Conservation (phyloP, 805 yeast species). For the Yamadazyma sp. region DNA sequence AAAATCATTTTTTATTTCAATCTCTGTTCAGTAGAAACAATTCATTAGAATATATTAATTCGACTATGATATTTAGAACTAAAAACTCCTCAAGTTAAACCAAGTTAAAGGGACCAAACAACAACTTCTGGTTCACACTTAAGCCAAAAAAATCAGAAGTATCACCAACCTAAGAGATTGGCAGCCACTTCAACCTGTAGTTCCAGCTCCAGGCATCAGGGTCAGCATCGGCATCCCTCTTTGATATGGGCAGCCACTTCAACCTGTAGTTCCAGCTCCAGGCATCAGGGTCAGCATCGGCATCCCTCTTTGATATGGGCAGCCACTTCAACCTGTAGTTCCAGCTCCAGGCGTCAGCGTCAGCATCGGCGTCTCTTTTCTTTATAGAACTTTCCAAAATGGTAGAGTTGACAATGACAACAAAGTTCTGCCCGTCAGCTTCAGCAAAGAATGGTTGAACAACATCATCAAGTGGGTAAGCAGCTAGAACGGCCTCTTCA, state of each 20-base stretch:
- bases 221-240: conserved; percentile 26
- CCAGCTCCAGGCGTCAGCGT: conserved; percentile 22
- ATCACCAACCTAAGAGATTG: conserved; percentile 12
- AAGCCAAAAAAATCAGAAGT: too few relatives aligned
- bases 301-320: conserved; percentile 18
- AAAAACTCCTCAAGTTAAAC: too few relatives aligned
- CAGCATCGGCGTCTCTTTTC: conserved; percentile 22
- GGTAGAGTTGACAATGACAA: conserved; percentile 18
- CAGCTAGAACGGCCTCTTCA: conserved; percentile 16
- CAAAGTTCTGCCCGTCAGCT: conserved; percentile 14
- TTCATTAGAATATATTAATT: too few relatives aligned
- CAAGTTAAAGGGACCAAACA: too few relatives aligned
- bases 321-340: conserved; percentile 16
- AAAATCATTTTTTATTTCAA: too few relatives aligned
- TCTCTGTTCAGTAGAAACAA: too few relatives aligned
- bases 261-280: conserved; percentile 10
- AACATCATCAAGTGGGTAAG: conserved; percentile 14
- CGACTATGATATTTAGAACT: too few relatives aligned
- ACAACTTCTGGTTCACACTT: too few relatives aligned
- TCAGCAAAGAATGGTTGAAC: conserved; percentile 14
- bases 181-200: conserved; percentile 12
- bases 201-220: conserved; percentile 17
- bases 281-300: conserved; percentile 13
- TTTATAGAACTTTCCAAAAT: conserved; percentile 7
- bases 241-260: conserved; percentile 19